Evolutionary conservation across 2,329 filamentous ascomycete species (phyloP), one percentile per base, ranked within the genome.

Genomic region (Trichothecium sympodiale): DNA sequence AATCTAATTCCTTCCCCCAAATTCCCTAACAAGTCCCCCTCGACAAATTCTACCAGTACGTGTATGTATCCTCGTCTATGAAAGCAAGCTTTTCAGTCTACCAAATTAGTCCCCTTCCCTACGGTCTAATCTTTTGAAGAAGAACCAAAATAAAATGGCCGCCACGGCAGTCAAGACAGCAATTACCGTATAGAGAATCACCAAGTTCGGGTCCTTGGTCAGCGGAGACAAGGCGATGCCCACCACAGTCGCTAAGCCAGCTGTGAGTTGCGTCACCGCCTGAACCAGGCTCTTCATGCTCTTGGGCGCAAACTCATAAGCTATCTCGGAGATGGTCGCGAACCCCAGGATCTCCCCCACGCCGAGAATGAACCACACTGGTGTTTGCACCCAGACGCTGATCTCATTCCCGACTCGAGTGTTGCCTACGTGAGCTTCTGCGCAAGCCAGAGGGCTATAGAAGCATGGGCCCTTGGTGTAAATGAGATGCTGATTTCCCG

Each of bases 271-370:
- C 31, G n/a, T 23, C 12, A 23, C n/a, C 15, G 31, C 31, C 31
- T 33, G 31, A 6, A 33, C 31, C 3, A 33, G n/a, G n/a, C 16
- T 14, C 18, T 23, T 33, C 4, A 33, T 17, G 17, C 31, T 18
- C 10, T 23, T 17, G 2, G 80, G 80, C 0, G 80, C 80, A 55
- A 83, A 83, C 47, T 77, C 81, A 56, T 77, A 84, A 13, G 78
- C 80, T 44, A 83, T 83, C 52, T 84, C 80, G 10, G 81, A 67
- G 41, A 74, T 73, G 1, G 79, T 81, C 41, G 83, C 75, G 10
- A 72, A 77, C 30, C 73, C 71, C 46, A 78, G 71, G 38, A 78
- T 75, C 51, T 79, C 74, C 0, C 69, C 64, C 13, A 73, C 54
- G 14, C 67, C 73, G 17, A 76, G 70, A 29, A 77, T 61, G 33